phyloP scores from a whole-genome alignment of 768 basidiomycete species.

The Trametes maxima region DNA sequence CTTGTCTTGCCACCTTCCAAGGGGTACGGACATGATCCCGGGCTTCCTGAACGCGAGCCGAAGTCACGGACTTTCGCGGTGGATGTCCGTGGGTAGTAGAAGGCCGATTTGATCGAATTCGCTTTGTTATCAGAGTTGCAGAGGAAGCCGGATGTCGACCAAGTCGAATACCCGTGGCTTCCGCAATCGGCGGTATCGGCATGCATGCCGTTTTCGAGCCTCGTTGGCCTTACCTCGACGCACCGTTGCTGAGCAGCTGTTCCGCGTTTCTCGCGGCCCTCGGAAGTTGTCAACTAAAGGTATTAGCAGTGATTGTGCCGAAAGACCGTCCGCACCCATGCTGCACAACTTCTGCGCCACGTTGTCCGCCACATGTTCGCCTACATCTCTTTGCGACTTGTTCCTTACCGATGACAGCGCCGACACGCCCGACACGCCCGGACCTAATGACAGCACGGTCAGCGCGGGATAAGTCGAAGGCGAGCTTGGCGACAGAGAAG shows the following conservation, averaged over 20 bases:
- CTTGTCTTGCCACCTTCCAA: background rate
- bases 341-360: background rate
- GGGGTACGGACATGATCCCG: background rate
- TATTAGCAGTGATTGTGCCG: background rate
- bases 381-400: background rate
- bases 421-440: background rate
- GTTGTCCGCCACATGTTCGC: background rate
- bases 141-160: background rate
- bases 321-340: background rate
- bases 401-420: background rate
- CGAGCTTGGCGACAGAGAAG: background rate
- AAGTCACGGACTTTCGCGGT: background rate
- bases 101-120: background rate
- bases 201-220: background rate
- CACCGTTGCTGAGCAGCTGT: background rate
- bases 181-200: background rate
- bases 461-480: background rate
- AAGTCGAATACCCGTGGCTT: background rate
- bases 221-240: slow-evolving; percentile 11
- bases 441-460: background rate
- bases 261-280: slow-evolving; percentile 2
- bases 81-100: background rate
- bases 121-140: slow-evolving; percentile 6
- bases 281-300: background rate
- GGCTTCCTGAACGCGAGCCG: background rate